Evolutionary conservation across 2,329 filamentous ascomycete species (phyloP), one percentile per base, ranked within the genome.

Genomic region (Gaeumannomyces sp.): DNA sequence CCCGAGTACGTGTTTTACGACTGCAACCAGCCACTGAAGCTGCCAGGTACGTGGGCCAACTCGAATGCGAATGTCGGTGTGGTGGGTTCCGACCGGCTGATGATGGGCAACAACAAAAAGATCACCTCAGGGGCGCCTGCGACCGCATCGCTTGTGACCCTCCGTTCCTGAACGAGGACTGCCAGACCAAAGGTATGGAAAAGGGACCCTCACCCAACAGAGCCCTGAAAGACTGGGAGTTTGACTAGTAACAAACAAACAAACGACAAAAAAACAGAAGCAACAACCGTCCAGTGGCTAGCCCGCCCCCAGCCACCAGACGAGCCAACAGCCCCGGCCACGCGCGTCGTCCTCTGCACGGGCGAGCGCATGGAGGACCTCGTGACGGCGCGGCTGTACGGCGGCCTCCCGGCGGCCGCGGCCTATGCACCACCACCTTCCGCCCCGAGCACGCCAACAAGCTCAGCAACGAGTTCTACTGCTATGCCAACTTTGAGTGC

Each of bases 401-500:
- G 79, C 60, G 81, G 85, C 59, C 78, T 86, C 45, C 29, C 29
- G 29, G 29, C 38, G 14, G 14, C 38, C 5, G 45, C 45, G 87
- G 87, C 2, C 76, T 89, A 33, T 78, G 74, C 64, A 87, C 87
- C 5, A 93, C 90, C 0, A 85, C 83, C 0, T 93, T 88, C 72
- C 84, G 88, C 70, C 87, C 88, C 4, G 79, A 81, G 68, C 91
- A 94, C 71, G 81, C 84, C n/a, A 85, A 86, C 67, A 89, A 89
- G 0, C 76, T 95, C 66, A 91, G 89, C 75, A 95, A 95, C 72
- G 89, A 92, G 75, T 95, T 93, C 73, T 83, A 85, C 72, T 93
- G 89, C 74, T 94, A 92, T 72, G 85, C 91, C 29, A 93, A 91
- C 72, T 93, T 91, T 72, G 88, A 91, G 73, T 85, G 87, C 70